Conservation (phyloP, 352 stramenopile species). For the Phytophthora cryptogea region DNA sequence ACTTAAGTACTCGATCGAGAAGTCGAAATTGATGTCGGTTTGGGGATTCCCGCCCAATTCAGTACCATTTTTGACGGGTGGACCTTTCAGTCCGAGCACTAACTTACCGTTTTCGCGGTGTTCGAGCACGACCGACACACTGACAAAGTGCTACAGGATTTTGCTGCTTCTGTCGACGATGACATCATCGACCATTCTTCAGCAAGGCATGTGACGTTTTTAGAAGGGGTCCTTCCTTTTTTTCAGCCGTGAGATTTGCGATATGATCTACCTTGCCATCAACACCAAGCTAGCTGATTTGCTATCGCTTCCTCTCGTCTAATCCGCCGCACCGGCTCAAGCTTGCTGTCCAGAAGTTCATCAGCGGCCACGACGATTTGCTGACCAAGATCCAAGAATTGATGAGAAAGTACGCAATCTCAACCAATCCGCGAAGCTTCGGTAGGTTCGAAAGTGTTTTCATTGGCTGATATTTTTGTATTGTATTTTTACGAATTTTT, state of each 20-base stretch:
- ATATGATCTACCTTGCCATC: conserved; percentile 5
- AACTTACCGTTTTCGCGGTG: conserved; percentile 1
- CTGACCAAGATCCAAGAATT: neutral
- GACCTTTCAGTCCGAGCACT: conserved; percentile 3
- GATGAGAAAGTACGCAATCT: conserved; percentile 7
- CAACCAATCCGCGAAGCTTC: conserved; percentile 3
- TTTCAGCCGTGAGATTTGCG: neutral
- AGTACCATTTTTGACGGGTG: conserved; percentile 2
- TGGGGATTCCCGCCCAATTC: neutral
- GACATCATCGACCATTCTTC: conserved; percentile 5
- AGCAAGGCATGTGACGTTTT: conserved; percentile 3
- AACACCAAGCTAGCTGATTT: conserved; percentile 6
- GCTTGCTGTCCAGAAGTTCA: neutral
- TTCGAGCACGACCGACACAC: conserved; percentile 5
- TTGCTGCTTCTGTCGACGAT: neutral
- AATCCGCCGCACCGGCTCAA: conserved; percentile 8
- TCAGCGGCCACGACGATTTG: neutral
- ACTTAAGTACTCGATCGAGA: conserved; percentile 4
- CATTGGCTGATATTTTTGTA: neutral
- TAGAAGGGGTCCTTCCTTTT: conserved; percentile 6
- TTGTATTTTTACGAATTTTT: conserved; percentile 1
- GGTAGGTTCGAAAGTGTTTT: conserved; percentile 1
- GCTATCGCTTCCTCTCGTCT: neutral
- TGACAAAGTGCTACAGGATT: conserved; percentile 9
- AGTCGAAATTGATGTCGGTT: conserved; percentile 6